phyloP scores from a whole-genome alignment of 805 yeast species.

The Pichia kluyveri region DNA sequence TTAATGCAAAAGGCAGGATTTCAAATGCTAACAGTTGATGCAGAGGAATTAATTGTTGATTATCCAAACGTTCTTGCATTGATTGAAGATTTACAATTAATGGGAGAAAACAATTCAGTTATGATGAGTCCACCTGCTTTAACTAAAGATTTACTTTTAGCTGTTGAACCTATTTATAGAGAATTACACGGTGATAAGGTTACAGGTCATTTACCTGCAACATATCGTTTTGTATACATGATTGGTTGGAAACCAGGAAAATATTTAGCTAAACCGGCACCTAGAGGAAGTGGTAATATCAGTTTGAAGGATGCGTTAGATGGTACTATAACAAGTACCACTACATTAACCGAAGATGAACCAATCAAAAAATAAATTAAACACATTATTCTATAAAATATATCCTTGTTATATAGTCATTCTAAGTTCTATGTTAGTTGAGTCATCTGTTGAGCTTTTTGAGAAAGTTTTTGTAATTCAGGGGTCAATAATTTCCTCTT shows the following conservation, averaged over 20 bases:
- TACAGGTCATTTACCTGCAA: conserved; percentile 58
- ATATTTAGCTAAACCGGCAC: conserved; percentile 61
- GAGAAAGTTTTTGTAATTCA: background rate
- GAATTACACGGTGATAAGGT: conserved; percentile 57
- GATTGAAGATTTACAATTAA: conserved; percentile 61
- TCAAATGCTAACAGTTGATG: conserved; percentile 73
- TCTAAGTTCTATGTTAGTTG: too few species aligned
- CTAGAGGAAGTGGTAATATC: conserved; percentile 64
- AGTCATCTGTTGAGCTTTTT: background rate
- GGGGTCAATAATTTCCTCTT: background rate
- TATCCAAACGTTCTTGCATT: conserved; percentile 65
- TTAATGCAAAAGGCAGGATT: conserved; percentile 69
- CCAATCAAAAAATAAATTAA: background rate
- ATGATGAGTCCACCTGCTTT: conserved; percentile 29
- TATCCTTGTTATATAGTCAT: too few species aligned
- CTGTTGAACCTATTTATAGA: conserved; percentile 68
- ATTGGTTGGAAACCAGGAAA: conserved; percentile 82
- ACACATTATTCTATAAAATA: background rate
- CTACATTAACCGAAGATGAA: conserved; percentile 13
- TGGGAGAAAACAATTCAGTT: conserved; percentile 77
- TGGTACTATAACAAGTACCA: conserved; percentile 9
- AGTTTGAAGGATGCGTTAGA: conserved; percentile 54
- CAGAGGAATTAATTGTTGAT: conserved; percentile 72
- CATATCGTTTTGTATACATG: conserved; percentile 71
- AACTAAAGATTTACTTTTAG: conserved; percentile 57